Conservation (phyloP, 108 stramenopile species). For the Cyclotella baltica region DNA sequence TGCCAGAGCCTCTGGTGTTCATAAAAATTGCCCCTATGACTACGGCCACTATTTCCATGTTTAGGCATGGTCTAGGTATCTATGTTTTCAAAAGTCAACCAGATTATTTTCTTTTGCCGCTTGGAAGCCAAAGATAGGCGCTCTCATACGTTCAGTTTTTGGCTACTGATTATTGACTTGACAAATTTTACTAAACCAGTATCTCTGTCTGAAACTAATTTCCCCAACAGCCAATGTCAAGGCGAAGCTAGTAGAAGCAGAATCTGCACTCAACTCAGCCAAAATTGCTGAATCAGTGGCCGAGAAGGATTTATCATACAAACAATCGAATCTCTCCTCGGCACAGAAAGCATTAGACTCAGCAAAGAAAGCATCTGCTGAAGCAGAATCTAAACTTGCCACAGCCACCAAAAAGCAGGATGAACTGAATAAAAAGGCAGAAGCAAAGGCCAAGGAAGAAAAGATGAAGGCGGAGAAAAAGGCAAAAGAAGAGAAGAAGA, state of each 20-base stretch:
- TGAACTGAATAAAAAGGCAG: slow-evolving; percentile 5
- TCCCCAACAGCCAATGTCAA: neutral
- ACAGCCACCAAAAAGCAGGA: slow-evolving; percentile 7
- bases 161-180: neutral
- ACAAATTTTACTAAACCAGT: neutral
- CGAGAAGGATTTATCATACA: neutral
- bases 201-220: too few relatives aligned
- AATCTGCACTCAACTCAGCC: slow-evolving; percentile 11
- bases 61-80: too few relatives aligned
- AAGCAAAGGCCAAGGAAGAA: neutral
- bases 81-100: too few relatives aligned
- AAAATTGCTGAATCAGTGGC: slow-evolving; percentile 10
- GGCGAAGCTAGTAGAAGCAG: slow-evolving; percentile 2
- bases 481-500: slow-evolving; percentile 15
- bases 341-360: slow-evolving; percentile 17
- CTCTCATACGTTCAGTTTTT: too few relatives aligned
- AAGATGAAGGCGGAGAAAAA: neutral
- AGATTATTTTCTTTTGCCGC: too few relatives aligned
- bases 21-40: too few relatives aligned
- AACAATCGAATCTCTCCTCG: slow-evolving; percentile 8
- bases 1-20: too few relatives aligned
- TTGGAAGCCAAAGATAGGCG: too few relatives aligned
- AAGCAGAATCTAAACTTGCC: slow-evolving; percentile 19
- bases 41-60: too few relatives aligned
- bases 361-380: slow-evolving; percentile 8